These are phyloP conservation scores for Penicillium sp. DNA, from an alignment of 2,329 filamentous ascomycete genomes.

Conservation along the genomic window DNA sequence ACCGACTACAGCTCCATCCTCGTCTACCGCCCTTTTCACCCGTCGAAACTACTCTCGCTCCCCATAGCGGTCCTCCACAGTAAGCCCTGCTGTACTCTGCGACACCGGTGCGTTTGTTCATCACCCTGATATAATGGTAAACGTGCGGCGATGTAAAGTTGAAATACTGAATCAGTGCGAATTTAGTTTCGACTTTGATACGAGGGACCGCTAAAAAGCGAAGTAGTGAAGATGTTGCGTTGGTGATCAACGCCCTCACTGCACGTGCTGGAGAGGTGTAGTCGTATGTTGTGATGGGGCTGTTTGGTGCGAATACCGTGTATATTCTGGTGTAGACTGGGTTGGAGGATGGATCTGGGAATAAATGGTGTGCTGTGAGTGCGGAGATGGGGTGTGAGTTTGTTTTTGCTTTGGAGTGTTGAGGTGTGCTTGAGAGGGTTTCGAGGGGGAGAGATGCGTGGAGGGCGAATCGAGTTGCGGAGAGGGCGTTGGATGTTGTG, in stretches of 20 bases:
- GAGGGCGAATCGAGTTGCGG: background rate
- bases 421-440: background rate
- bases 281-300: background rate
- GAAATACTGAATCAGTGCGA: background rate
- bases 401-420: background rate
- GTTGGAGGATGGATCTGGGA: background rate
- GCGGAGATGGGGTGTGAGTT: background rate
- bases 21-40: background rate
- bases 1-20: background rate
- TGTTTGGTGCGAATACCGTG: background rate
- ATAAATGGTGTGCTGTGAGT: background rate
- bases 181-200: background rate
- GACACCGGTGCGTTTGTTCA: background rate
- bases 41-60: background rate
- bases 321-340: background rate
- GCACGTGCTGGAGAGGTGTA: background rate
- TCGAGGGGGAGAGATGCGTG: background rate
- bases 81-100: background rate
- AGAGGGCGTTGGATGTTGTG: background rate
- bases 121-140: background rate
- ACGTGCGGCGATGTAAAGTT: background rate
- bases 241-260: background rate
- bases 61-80: background rate
- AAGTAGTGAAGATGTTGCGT: background rate
- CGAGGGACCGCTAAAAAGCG: background rate